Evolutionary conservation across 192 early-diverging fungal genomes (phyloP), one percentile per base, ranked within the genome.

Genomic region (Coemansia asiatica): DNA sequence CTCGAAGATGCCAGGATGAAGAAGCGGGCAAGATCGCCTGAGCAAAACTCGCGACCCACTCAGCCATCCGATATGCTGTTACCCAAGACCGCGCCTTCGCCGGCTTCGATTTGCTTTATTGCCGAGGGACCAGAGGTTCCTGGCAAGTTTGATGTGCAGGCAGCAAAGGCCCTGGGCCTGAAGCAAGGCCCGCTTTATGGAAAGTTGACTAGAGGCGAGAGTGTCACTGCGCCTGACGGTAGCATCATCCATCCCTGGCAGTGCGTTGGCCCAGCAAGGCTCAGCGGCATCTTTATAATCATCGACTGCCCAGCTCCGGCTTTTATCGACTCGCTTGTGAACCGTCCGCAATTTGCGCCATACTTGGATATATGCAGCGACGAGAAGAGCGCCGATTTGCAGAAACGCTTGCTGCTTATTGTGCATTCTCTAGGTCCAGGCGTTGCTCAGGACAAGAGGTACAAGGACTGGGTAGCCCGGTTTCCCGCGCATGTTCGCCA

Each of bases 401-500:
- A 64, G 44, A 48, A 56, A 9, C 61, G 66, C 48, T 55, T 75
- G 26, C 29, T 66, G 40, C 61, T 87, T 21, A 79, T 95, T 12
- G 68, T 95, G 13, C 94, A 95, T 65, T 85, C 88, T 26, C 59
- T 87, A 6, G 88, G 88, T 0, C 70, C 85, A 6, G 79, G 79
- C n/a, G 88, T 94, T 8, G 40, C 92, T 7, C 74, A 84, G 47
- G 84, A 90, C 60, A 61, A 70, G 13, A 65, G 76, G 28, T 95
- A 95, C 83, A 71, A 70, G 33, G 74, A 57, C 25, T 95, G 94
- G 94, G 91, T 92, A 74, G 70, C 80, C 27, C 75, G 67, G 21
- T 96, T 94, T 68, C 88, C 86, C 5, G 15, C 76, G 16, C 68
- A 88, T 25, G 89, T 89, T n/a, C 83, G 89, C 75, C 94, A 95